Evolutionary conservation across 75 land plant species (phyloP), one percentile per base, ranked within the genome.

Genomic region (Sequoiadendron giganteum): DNA sequence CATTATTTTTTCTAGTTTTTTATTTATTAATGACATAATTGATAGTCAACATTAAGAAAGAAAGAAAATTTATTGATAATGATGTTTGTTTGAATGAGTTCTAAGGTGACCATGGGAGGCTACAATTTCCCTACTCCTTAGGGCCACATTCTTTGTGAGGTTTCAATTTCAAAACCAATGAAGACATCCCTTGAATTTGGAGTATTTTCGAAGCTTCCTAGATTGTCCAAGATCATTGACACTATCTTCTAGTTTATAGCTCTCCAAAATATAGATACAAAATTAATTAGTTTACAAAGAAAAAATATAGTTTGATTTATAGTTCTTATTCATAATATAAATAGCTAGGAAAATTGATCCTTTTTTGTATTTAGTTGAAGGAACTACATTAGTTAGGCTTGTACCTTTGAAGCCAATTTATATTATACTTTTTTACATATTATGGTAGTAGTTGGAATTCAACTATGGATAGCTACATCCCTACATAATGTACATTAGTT

Each of bases 391-490:
- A 61, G 68, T 15, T 61, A 61, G 68, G 68, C 68, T 61, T 61
- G 73, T 25, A 70, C 6, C 30, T 70, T 70, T 25, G 73, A 70
- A 70, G 75, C 75, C 25, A 30, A 70, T 30, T 21, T 70, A 30
- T 70, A 70, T 30, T 70, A 30, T 70, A 70, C 75, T n/a, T 70
- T 28, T 30, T 43, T 84, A 80, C 95, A 97, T 97, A 92, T 97
- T 61, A 86, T 90, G 55, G 93, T 89, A n/a, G 95, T 90, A 45
- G 99, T 97, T 49, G 73, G 91, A 36, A 93, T 96, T 87, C 99
- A 97, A 86, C 88, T 95, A 70, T 93, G 95, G 93, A 92, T 98
- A 19, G 98, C 98, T 34, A 90, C 93, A 30, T 65, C 21, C 42
- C 93, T 97, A 79, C 86, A 88, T 40, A 76, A 92, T 82, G 87